phyloP scores from a whole-genome alignment of 805 yeast species.

The Zygoascus tannicola region DNA sequence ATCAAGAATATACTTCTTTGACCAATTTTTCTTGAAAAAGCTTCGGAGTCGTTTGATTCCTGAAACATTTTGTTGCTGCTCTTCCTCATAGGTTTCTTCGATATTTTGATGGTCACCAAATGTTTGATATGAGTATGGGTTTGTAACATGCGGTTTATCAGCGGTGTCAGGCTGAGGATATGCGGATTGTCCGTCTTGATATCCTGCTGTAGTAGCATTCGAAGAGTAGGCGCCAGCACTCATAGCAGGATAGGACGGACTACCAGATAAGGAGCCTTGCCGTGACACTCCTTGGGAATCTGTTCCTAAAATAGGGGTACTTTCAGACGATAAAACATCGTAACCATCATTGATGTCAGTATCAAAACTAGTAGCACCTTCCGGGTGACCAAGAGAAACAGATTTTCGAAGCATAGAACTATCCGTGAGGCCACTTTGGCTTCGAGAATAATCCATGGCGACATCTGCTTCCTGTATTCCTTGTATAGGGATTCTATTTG shows the following conservation, averaged over 20 bases:
- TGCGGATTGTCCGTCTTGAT: neutral
- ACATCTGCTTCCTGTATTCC: neutral
- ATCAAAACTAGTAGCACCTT: neutral
- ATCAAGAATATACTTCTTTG: neutral
- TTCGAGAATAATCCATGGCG: neutral
- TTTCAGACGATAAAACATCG: neutral
- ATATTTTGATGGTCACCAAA: neutral
- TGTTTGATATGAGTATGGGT: conserved; percentile 1
- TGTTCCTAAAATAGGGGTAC: neutral
- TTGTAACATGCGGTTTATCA: neutral
- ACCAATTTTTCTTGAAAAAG: neutral
- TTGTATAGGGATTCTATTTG: neutral
- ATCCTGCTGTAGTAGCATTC: neutral
- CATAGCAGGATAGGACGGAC: neutral
- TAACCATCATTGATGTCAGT: neutral
- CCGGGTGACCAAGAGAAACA: neutral
- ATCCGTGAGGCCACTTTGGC: neutral
- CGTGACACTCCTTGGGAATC: neutral
- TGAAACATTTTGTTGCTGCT: neutral
- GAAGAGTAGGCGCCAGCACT: neutral
- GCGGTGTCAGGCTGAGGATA: neutral
- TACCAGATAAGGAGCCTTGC: neutral
- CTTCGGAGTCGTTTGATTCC: neutral
- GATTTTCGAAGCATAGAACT: neutral
- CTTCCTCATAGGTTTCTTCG: neutral